These are phyloP conservation scores for Phaffia australis DNA, from an alignment of 768 basidiomycete species.

Conservation along the genomic window DNA sequence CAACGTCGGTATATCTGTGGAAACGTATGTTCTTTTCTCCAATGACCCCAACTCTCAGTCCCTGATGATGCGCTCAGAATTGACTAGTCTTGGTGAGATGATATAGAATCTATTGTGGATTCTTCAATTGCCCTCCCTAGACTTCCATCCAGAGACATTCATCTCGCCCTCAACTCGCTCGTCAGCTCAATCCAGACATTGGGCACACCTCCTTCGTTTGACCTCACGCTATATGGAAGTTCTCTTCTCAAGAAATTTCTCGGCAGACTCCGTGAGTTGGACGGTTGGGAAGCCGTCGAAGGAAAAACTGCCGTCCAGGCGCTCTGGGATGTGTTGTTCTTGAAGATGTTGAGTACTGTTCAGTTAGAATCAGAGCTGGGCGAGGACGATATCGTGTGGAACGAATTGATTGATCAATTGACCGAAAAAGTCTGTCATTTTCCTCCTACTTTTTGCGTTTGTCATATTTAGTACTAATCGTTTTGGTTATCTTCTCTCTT, in stretches of 20 bases:
- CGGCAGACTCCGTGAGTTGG: background rate
- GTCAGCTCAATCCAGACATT: conserved; percentile 13
- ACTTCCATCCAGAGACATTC: conserved; percentile 1
- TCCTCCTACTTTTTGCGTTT: no score
- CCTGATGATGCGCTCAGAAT: no score
- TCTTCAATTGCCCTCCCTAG: background rate
- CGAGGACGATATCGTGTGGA: no score
- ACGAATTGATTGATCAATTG: no score
- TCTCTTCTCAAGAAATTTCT: conserved; percentile 9
- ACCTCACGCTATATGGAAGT: background rate
- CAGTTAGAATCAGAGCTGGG: no score
- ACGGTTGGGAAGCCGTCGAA: background rate
- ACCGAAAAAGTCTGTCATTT: no score
- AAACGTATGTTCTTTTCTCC: conserved; percentile 9
- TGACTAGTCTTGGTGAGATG: no score
- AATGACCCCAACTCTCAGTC: background rate
- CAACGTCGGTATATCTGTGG: conserved; percentile 9
- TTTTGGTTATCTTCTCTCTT: no score
- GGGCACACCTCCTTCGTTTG: conserved; percentile 8
- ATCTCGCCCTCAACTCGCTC: conserved; percentile 12
- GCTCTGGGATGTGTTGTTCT: conserved; percentile 4
- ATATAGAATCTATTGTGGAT: conserved; percentile 7
- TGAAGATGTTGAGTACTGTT: background rate
- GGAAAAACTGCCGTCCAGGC: conserved; percentile 4
- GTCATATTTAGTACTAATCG: no score